These are phyloP conservation scores for Combretum micranthum DNA, from an alignment of 345 rosid genomes.

Conservation along the genomic window DNA sequence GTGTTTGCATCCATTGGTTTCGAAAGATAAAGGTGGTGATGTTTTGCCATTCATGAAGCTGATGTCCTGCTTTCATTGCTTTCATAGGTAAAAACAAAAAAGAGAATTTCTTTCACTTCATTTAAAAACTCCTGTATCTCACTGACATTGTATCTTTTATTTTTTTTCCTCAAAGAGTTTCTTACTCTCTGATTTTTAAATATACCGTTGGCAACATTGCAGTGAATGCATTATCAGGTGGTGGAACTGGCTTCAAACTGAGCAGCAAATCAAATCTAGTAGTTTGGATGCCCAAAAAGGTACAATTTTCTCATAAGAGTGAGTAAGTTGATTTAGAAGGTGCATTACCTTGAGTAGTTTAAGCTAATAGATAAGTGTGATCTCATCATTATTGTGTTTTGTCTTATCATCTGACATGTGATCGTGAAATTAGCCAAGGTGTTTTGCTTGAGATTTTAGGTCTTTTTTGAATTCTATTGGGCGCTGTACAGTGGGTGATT, in stretches of 20 bases:
- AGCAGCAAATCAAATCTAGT: conserved; percentile 28
- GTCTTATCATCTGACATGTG: too few species aligned
- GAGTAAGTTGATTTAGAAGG: not conserved
- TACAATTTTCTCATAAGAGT: conserved; percentile 11
- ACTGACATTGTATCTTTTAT: too few species aligned
- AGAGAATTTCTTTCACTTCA: too few species aligned
- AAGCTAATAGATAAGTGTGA: too few species aligned
- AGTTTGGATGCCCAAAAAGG: conserved; percentile 28
- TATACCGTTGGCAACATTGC: conserved; percentile 11
- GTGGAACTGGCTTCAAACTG: conserved; percentile 83
- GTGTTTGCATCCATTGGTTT: conserved; percentile 66
- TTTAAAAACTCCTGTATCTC: too few species aligned
- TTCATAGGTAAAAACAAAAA: conserved; percentile 54
- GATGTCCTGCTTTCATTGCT: conserved; percentile 97
- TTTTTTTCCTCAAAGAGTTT: too few species aligned
- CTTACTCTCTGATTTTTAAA: not conserved
- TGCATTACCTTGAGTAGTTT: not conserved
- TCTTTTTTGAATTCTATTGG: too few species aligned
- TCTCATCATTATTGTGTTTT: too few species aligned
- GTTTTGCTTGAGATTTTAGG: too few species aligned
- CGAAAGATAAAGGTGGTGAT: conserved; percentile 35
- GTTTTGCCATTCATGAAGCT: conserved; percentile 83
- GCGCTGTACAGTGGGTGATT: too few species aligned
- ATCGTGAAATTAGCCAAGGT: too few species aligned
- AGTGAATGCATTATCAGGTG: conserved; percentile 83